These are phyloP conservation scores for Backusella sp. DNA, from an alignment of 192 early-diverging fungal genomes.

Conservation along the genomic window DNA sequence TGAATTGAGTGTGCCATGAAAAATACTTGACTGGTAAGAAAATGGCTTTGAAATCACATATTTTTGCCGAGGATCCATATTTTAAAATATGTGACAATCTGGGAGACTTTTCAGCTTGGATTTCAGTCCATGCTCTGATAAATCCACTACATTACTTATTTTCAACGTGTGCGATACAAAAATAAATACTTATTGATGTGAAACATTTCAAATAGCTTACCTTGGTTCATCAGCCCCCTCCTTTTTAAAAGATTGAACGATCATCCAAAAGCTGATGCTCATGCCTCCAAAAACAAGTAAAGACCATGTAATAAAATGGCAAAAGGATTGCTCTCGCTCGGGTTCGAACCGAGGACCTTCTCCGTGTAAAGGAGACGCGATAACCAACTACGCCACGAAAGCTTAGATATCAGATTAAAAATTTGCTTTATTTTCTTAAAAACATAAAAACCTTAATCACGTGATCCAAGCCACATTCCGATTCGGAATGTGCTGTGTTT, in stretches of 20 bases:
- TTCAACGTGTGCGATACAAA: too few relatives aligned
- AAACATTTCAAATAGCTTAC: too few relatives aligned
- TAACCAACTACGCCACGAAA: slow-evolving; percentile 45
- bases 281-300: background rate
- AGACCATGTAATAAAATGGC: background rate
- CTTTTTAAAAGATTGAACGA: background rate
- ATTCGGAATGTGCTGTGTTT: background rate
- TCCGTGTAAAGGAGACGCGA: slow-evolving; percentile 41
- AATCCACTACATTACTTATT: too few relatives aligned
- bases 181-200: too few relatives aligned
- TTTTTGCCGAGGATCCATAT: too few relatives aligned
- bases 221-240: too few relatives aligned
- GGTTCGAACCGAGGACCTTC: slow-evolving; percentile 51
- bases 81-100: too few relatives aligned
- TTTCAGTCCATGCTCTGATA: too few relatives aligned
- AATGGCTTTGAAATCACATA: too few relatives aligned
- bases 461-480: background rate
- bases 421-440: background rate
- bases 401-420: background rate
- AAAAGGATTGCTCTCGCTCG: slow-evolving; percentile 40
- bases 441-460: background rate
- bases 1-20: too few relatives aligned
- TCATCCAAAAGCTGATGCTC: background rate
- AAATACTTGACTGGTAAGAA: too few relatives aligned
- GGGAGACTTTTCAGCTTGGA: too few relatives aligned